Evolutionary conservation across 2,329 filamentous ascomycete species (phyloP), one percentile per base, ranked within the genome.

Genomic region (Xylaria sp.): DNA sequence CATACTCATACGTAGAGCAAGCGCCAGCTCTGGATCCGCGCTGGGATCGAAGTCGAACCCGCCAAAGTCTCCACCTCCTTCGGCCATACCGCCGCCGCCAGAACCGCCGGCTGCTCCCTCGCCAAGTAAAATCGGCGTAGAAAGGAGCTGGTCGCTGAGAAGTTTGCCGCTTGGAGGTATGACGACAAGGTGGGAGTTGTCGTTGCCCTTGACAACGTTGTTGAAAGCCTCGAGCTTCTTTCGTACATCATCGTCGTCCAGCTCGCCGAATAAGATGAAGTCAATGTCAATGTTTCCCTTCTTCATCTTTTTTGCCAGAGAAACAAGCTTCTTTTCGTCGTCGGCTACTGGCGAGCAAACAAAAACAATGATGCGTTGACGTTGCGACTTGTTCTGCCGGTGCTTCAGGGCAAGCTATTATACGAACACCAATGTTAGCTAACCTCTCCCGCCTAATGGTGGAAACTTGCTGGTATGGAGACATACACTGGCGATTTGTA

Each of bases 281-380:
- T 99, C 96, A 78, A 99, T 93, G 70, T 91, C 93, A 69, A 97
- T 93, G 78, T 93, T 95, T 82, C 91, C 92, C 88, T 99, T 99
- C 90, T 98, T 98, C 94, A 98, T 97, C 85, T 96, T 97, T 86
- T 96, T 97, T 54, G 96, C 94, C 37, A 99, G 88, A 79, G 93
- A 93, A 71, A 94, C 88, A 60, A 99, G 89, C 63, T 92, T 90
- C 84, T 96, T 96, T 81, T 98, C 92, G 73, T 93, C 91, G 79
- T 99, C 96, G 71, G 90, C 88, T 78, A 98, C 91, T 34, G 94
- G 92, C 51, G 94, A 97, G 87, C 96, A 99, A 72, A 94, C 92
- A 82, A 99, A 98, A 70, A 97, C 94, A 82, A 99, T 92, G 86
- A 99, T 97, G 74, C 96, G 92, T 86, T 97, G 94, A 76, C 94